Evolutionary conservation across 768 basidiomycete species (phyloP).

Genomic region (Rhodosporidiobolus sp.): DNA sequence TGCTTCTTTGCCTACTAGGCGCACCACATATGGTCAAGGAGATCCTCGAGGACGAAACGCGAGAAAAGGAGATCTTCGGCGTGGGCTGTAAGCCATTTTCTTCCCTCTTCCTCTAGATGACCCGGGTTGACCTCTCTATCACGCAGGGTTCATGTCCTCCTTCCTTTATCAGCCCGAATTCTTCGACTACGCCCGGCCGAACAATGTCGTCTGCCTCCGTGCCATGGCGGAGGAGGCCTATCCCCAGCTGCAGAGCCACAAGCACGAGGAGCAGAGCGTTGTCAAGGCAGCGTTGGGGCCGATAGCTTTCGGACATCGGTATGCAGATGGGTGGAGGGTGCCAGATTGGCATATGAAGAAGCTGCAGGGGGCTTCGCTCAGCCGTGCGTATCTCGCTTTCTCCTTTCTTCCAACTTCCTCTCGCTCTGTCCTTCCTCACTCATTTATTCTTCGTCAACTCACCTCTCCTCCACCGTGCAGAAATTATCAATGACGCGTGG

Average conservation of each 20-base stretch:
- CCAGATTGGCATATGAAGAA: background rate
- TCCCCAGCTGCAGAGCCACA: background rate
- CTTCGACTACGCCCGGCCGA: background rate
- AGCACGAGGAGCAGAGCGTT: no score
- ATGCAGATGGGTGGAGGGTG: no score
- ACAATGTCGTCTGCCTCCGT: background rate
- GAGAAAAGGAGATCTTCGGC: conserved; percentile 7
- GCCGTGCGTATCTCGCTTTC: background rate
- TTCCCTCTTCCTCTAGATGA: background rate
- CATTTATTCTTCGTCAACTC: background rate
- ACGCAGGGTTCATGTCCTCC: background rate
- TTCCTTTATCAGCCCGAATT: background rate
- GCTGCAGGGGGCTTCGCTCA: background rate
- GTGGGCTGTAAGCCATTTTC: background rate
- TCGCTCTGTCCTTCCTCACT: background rate
- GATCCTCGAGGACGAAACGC: background rate
- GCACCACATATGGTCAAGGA: background rate
- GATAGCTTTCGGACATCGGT: no score
- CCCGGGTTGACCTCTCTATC: no score
- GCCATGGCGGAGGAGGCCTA: background rate
- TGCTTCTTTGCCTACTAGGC: background rate
- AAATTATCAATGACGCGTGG: background rate
- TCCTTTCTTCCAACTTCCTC: no score
- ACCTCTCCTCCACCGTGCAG: background rate
- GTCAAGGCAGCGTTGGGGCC: background rate